Percentiles rank a stretch among this genome's conserved stretches.
phyloP scores from a whole-genome alignment of 1,284 basidiomycete genomes.

The Ustilago hordei region DNA sequence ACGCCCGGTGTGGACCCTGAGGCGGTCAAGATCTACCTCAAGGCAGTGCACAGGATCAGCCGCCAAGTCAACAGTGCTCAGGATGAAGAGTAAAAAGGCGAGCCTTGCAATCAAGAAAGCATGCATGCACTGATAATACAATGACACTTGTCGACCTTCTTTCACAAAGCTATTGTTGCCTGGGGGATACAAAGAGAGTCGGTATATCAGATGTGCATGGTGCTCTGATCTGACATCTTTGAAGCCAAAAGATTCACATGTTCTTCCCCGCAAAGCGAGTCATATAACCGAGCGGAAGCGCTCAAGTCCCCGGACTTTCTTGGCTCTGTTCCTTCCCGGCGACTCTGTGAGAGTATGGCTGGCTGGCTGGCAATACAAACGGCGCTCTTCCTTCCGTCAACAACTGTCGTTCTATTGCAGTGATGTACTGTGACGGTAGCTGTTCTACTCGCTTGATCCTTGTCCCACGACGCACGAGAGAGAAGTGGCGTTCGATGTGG shows the following conservation, averaged over 20 bases:
- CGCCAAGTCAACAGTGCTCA: slow-evolving; percentile 56
- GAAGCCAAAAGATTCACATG: background rate
- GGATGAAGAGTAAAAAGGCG: slow-evolving; percentile 40
- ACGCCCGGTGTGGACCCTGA: slow-evolving; percentile 69
- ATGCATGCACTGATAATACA: background rate
- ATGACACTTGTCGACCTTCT: slow-evolving; percentile 2
- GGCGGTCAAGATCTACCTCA: slow-evolving; percentile 63
- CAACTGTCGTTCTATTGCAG: background rate
- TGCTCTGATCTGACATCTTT: background rate
- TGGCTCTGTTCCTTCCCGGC: background rate
- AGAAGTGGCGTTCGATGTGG: background rate
- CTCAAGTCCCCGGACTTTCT: slow-evolving; percentile 8
- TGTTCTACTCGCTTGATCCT: background rate
- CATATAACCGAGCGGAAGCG: background rate
- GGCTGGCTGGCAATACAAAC: slow-evolving; percentile 9
- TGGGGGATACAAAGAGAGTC: background rate
- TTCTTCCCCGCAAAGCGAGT: slow-evolving; percentile 11
- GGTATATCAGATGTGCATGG: background rate
- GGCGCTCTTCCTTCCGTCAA: background rate
- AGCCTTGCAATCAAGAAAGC: background rate
- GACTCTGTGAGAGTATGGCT: background rate
- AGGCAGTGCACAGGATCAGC: slow-evolving; percentile 64
- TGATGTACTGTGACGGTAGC: background rate
- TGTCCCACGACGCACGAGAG: background rate
- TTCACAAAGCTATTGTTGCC: background rate